Evolutionary conservation across 2,329 filamentous ascomycete species (phyloP).

Genomic region (Talaromyces pinophilus): DNA sequence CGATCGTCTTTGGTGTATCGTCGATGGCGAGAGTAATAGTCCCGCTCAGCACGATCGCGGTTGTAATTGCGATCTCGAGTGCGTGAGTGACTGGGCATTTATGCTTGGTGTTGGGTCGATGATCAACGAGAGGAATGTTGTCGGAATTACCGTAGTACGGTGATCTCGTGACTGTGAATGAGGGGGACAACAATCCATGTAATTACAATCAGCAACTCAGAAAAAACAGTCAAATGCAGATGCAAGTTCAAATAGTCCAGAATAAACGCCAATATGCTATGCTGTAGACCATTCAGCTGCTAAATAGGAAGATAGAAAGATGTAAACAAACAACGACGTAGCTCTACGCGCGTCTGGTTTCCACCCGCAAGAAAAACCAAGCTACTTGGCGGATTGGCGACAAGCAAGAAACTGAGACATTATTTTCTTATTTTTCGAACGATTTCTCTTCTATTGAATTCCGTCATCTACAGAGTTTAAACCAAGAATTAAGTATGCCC

Average conservation of each 20-base stretch:
- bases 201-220: background rate
- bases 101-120: slow-evolving; percentile 11
- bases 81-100: slow-evolving; percentile 40
- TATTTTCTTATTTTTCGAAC: background rate
- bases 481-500: background rate
- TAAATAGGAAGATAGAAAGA: background rate
- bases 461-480: background rate
- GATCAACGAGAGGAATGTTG: background rate
- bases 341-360: slow-evolving; percentile 5
- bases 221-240: background rate
- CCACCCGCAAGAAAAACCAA: slow-evolving; percentile 11
- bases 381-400: slow-evolving; percentile 4
- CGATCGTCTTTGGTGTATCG: slow-evolving; percentile 32
- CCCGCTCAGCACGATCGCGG: slow-evolving; percentile 30
- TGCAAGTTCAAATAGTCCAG: background rate
- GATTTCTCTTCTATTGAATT: background rate
- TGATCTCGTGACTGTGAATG: slow-evolving; percentile 3
- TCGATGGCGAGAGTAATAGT: slow-evolving; percentile 38
- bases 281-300: background rate
- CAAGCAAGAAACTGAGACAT: background rate
- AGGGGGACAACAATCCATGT: background rate
- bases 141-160: background rate
- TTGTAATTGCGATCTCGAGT: slow-evolving; percentile 37
- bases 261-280: background rate
- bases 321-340: slow-evolving; percentile 12